A percentile compares a stretch with the other conserved stretches of the same genome.
phyloP scores from a whole-genome alignment of 768 basidiomycete species.

The Kwoniella botswanensis region DNA sequence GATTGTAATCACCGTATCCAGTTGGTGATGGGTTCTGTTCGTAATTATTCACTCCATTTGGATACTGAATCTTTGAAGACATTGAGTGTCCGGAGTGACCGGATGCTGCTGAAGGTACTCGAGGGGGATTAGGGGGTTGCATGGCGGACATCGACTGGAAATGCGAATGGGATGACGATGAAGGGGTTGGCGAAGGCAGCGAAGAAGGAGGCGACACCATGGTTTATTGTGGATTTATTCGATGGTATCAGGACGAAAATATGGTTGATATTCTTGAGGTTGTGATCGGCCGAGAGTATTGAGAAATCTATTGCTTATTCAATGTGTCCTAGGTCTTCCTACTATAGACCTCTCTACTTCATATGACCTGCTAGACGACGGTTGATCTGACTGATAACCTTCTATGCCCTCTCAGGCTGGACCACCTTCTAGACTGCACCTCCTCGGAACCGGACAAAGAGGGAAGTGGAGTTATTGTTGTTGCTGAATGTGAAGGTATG shows the following conservation, averaged over 20 bases:
- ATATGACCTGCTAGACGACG: too few relatives aligned
- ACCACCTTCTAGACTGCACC: conserved; percentile 2
- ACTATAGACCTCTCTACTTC: too few relatives aligned
- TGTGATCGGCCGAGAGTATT: too few relatives aligned
- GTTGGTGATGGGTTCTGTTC: conserved; percentile 8
- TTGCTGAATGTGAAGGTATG: background rate
- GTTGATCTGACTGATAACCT: background rate
- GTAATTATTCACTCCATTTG: background rate
- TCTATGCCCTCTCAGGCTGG: background rate
- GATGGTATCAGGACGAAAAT: background rate
- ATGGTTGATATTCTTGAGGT: too few relatives aligned
- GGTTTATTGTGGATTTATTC: background rate
- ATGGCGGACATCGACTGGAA: conserved; percentile 23
- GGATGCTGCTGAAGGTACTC: conserved; percentile 32
- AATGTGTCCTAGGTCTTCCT: too few relatives aligned
- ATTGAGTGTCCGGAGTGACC: conserved; percentile 16
- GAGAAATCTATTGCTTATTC: too few relatives aligned
- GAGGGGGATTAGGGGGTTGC: conserved; percentile 16
- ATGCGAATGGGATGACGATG: conserved; percentile 32
- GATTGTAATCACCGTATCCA: conserved; percentile 12
- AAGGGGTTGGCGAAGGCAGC: conserved; percentile 40
- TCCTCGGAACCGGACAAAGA: background rate
- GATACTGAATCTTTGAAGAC: conserved; percentile 6
- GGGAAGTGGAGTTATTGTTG: background rate
- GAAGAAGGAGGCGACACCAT: conserved; percentile 39